Base-by-base conservation (phyloP, 2,329 filamentous ascomycete species). In the Lomentospora prolificans region DNA sequence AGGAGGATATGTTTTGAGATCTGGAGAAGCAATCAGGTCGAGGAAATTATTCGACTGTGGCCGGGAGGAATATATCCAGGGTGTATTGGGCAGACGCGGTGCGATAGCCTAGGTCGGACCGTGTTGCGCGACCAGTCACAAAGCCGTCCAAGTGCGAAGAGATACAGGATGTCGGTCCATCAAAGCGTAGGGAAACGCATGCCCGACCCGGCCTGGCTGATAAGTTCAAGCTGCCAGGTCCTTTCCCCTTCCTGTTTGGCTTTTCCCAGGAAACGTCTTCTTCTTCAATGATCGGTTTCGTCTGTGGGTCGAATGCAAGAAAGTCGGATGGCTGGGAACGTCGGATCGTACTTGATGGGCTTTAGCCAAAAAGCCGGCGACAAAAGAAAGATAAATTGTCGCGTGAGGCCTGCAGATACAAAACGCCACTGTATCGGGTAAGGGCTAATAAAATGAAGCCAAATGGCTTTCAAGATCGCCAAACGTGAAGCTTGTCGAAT, bases 271-370 rank as follows among this genome's bases (percentile, higher is more conserved):
- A 14, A 25, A 6, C n/a, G 17, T 14, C 48, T n/a, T 28, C 14
- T 51, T 28, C 48, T n/a, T 28, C 24, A 31, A 14, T 51, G 3
- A 7, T 7, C 14, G 14, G 25, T 3, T 6, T 2, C 3, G 12
- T 12, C 25, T 9, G 8, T n/a, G 25, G 7, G 48, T 28, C 12
- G 48, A 31, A 4, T 19, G 48, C 24, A 22, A 31, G 25, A 51
- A 51, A 51, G 48, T 51, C 48, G 48, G 48, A 51, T 51, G 48
- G 48, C 48, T 51, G 48, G 48, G 48, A 19, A 48, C 17, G 19
- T 22, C 12, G 7, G 44, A 19, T 12, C 17, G 44, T 17, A 22
- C 17, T 22, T 10, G 44, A 48, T 22, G 44, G 12, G 22, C 44
- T 48, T 48, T 48, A 48, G 22, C 44, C 44, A 48, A 19, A 48